Evolutionary conservation across 352 stramenopile species (phyloP).

Genomic region (Globisporangium abappressorium): DNA sequence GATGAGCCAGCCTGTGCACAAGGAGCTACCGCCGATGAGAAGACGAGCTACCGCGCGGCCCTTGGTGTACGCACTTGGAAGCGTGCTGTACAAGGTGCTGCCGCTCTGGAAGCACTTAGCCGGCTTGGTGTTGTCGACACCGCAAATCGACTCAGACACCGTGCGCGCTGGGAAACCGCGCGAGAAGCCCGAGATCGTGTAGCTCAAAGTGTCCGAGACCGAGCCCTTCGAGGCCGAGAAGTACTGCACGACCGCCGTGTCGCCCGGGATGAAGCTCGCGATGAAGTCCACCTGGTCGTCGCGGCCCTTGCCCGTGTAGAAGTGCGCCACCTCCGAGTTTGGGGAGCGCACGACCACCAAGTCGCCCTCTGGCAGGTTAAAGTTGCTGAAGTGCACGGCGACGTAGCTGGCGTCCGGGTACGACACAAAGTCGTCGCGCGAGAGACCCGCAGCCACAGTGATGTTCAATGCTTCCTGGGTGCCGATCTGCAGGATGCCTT

Average conservation of each 20-base stretch:
- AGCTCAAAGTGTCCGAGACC: slow-evolving; percentile 12
- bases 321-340: slow-evolving; percentile 21
- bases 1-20: slow-evolving; percentile 61
- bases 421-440: slow-evolving; percentile 33
- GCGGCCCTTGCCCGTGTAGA: slow-evolving; percentile 37
- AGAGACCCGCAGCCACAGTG: slow-evolving; percentile 11
- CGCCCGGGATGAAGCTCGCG: slow-evolving; percentile 38
- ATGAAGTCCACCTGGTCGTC: slow-evolving; percentile 37
- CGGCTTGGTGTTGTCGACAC: slow-evolving; percentile 19
- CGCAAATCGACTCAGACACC: slow-evolving; percentile 32
- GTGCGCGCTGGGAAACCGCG: slow-evolving; percentile 26
- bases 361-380: slow-evolving; percentile 52
- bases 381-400: slow-evolving; percentile 47
- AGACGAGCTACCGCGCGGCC: slow-evolving; percentile 15
- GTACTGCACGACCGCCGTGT: slow-evolving; percentile 45
- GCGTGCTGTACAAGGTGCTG: neutral
- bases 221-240: slow-evolving; percentile 15
- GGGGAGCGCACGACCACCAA: slow-evolving; percentile 44
- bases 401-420: slow-evolving; percentile 55
- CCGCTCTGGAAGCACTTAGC: slow-evolving; percentile 48
- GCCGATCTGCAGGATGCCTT: neutral
- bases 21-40: neutral
- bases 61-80: too few relatives aligned
- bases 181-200: slow-evolving; percentile 41
- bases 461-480: neutral